phyloP scores from a whole-genome alignment of 75 land plant species.

The Selaginella moellendorffii region DNA sequence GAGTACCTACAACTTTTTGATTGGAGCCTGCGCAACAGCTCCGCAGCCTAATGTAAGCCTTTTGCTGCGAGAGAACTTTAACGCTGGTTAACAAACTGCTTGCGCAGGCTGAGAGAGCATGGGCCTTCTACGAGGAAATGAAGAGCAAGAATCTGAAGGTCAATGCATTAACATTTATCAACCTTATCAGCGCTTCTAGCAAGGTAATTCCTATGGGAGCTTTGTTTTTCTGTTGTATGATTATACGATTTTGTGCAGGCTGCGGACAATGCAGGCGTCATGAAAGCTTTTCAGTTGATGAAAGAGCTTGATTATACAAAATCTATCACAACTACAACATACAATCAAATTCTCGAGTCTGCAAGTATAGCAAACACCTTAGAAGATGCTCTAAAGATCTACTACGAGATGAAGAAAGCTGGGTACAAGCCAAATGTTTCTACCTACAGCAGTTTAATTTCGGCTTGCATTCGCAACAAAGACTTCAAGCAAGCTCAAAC shows the following conservation, averaged over 20 bases:
- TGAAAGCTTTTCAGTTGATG: not conserved
- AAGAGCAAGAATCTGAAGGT: not conserved
- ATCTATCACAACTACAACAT: not conserved
- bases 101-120: conserved; percentile 21
- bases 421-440: not conserved
- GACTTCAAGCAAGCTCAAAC: not conserved
- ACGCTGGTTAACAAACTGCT: no score
- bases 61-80: not conserved
- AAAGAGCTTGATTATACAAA: not conserved
- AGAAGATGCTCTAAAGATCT: not conserved
- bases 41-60: conserved; percentile 22
- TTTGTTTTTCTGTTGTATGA: not conserved
- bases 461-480: not conserved
- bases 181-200: not conserved
- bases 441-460: not conserved
- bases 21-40: conserved; percentile 24
- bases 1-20: conserved; percentile 23
- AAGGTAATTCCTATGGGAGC: not conserved
- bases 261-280: not conserved
- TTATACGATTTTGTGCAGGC: not conserved
- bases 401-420: not conserved
- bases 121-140: conserved; percentile 24
- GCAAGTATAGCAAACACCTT: not conserved
- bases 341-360: not conserved
- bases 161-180: not conserved